These are phyloP conservation scores for Saksenaea oblongispora DNA, from an alignment of 371 early-diverging fungal genomes.

Conservation along the genomic window DNA sequence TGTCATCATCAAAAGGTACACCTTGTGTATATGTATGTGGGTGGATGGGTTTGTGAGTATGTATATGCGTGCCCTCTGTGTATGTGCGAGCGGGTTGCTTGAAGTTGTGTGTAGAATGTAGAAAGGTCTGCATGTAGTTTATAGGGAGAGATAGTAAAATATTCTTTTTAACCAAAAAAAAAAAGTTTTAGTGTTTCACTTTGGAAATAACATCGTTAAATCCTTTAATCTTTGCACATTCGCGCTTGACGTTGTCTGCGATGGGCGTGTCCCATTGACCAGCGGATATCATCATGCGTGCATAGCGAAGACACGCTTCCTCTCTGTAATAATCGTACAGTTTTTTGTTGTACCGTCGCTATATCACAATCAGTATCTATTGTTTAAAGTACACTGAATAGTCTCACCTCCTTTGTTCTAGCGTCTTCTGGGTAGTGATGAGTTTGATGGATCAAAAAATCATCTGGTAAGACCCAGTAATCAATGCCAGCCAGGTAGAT, in stretches of 20 bases:
- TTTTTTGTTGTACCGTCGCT: slow-evolving; percentile 68
- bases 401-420: slow-evolving; percentile 61
- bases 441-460: slow-evolving; percentile 68
- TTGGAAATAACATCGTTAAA: slow-evolving; percentile 33
- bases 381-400: too few species aligned
- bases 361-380: too few species aligned
- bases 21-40: background rate
- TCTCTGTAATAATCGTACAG: slow-evolving; percentile 67
- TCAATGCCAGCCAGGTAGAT: slow-evolving; percentile 66
- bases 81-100: background rate
- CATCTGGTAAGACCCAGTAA: slow-evolving; percentile 62
- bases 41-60: background rate
- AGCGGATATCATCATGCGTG: slow-evolving; percentile 51
- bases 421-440: slow-evolving; percentile 66
- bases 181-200: slow-evolving; percentile 13
- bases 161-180: background rate
- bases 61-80: background rate
- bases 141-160: background rate
- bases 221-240: slow-evolving; percentile 53
- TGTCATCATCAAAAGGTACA: background rate
- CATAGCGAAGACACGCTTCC: slow-evolving; percentile 64
- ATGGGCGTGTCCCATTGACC: slow-evolving; percentile 45
- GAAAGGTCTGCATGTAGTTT: background rate
- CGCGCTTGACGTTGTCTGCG: slow-evolving; percentile 46
- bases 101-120: background rate